These are phyloP conservation scores for Pseudogymnoascus sp. DNA, from an alignment of 2,329 filamentous ascomycete species.

Conservation along the genomic window DNA sequence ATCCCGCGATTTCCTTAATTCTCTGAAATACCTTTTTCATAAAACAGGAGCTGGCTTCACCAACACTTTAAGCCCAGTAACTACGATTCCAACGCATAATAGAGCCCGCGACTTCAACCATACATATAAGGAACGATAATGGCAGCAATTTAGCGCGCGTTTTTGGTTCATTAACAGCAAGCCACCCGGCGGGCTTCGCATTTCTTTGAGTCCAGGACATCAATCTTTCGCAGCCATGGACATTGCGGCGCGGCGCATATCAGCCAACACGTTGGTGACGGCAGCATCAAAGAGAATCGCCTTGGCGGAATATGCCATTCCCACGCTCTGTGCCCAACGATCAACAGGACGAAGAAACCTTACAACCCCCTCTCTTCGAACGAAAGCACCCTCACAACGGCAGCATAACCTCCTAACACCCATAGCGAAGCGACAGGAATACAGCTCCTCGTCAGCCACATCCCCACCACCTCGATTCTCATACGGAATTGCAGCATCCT, in stretches of 20 bases:
- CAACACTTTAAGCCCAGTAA: neutral
- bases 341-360: neutral
- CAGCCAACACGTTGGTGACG: neutral
- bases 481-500: constrained; percentile 67
- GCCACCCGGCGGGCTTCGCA: neutral
- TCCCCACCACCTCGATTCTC: constrained; percentile 35
- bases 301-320: neutral
- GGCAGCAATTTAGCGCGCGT: constrained; percentile 3
- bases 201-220: neutral
- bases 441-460: neutral
- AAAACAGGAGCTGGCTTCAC: neutral
- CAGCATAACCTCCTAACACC: neutral
- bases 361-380: neutral
- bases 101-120: neutral
- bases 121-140: neutral
- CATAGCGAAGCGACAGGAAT: neutral
- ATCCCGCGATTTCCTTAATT: constrained; percentile 3
- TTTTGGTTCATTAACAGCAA: neutral
- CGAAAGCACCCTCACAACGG: neutral
- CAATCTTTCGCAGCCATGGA: neutral
- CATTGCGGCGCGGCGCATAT: constrained; percentile 6
- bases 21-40: constrained; percentile 1
- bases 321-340: neutral
- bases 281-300: neutral
- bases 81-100: neutral